Conservation (phyloP, 352 stramenopile species). For the Phytophthora cryptogea region DNA sequence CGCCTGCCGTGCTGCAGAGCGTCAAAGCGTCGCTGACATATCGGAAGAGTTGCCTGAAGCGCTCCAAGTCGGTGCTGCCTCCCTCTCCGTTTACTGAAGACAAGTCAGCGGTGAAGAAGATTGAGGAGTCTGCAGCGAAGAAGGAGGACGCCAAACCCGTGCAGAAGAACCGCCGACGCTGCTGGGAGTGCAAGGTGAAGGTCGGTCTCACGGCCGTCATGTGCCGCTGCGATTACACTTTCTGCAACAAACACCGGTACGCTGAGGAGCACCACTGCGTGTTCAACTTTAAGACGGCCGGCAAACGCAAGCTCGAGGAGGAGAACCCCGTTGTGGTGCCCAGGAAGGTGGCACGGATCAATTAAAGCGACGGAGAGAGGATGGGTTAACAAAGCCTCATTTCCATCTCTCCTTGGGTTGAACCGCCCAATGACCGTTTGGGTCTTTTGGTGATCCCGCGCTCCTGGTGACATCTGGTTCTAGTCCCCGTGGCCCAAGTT, state of each 20-base stretch:
- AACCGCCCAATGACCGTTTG: constrained; percentile 13
- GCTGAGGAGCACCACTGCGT: constrained; percentile 87
- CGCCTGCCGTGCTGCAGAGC: constrained; percentile 50
- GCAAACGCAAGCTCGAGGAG: constrained; percentile 81
- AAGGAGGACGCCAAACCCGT: constrained; percentile 33
- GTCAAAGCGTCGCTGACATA: constrained; percentile 54
- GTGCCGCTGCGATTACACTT: constrained; percentile 91
- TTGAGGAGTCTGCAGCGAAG: neutral
- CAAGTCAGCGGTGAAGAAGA: neutral
- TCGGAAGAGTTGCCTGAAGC: constrained; percentile 78
- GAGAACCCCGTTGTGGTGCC: constrained; percentile 86
- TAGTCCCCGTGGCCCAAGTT: neutral
- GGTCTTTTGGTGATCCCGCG: constrained; percentile 5
- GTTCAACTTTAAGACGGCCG: constrained; percentile 88
- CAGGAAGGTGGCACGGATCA: constrained; percentile 85
- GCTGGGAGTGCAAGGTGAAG: constrained; percentile 89
- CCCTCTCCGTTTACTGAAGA: constrained; percentile 19
- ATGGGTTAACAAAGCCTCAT: neutral
- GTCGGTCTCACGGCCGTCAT: constrained; percentile 84
- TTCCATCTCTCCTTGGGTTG: neutral
- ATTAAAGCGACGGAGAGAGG: constrained; percentile 38
- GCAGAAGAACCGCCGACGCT: constrained; percentile 90
- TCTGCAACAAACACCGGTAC: constrained; percentile 90
- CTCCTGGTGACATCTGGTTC: constrained; percentile 1
- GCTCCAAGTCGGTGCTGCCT: constrained; percentile 55